Conservation (phyloP, 805 yeast species). For the Cyberlindnera maclurae region DNA sequence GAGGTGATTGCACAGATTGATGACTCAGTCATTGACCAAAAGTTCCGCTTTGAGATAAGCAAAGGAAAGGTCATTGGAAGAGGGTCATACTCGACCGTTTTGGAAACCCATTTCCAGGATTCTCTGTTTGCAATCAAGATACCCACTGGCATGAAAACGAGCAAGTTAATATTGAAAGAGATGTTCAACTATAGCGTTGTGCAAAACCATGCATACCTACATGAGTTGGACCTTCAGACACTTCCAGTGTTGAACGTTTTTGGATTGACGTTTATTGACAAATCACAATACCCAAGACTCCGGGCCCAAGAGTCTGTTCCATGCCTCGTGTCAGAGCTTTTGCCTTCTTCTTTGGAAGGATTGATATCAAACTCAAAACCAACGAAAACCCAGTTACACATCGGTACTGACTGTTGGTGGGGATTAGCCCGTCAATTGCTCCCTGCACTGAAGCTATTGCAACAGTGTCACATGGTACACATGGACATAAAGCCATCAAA, state of each 20-base stretch:
- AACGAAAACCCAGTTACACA: conserved; percentile 5
- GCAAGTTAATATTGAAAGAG: conserved; percentile 15
- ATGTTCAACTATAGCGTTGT: conserved; percentile 15
- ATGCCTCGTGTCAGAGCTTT: conserved; percentile 11
- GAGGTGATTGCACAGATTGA: conserved; percentile 3
- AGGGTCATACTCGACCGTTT: conserved; percentile 19
- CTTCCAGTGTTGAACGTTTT: conserved; percentile 15
- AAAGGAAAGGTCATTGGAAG: conserved; percentile 8
- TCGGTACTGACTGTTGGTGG: conserved; percentile 28
- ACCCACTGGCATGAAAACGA: conserved; percentile 10
- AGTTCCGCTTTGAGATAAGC: conserved; percentile 3
- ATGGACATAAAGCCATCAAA: conserved; percentile 44
- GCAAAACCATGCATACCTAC: conserved; percentile 3
- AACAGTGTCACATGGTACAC: conserved; percentile 30
- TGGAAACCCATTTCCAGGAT: conserved; percentile 3
- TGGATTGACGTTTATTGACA: conserved; percentile 16
- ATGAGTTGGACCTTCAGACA: conserved; percentile 3
- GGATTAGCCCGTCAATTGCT: conserved; percentile 23
- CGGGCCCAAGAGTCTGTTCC: conserved; percentile 14
- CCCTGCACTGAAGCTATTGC: conserved; percentile 21
- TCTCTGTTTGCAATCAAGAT: conserved; percentile 16
- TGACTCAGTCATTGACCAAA: conserved; percentile 9
- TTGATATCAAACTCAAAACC: conserved; percentile 13
- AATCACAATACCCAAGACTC: conserved; percentile 7
- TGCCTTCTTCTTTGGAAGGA: conserved; percentile 18